Conservation (phyloP, 2,329 filamentous ascomycete genomes). For the Trichoderma sp. region DNA sequence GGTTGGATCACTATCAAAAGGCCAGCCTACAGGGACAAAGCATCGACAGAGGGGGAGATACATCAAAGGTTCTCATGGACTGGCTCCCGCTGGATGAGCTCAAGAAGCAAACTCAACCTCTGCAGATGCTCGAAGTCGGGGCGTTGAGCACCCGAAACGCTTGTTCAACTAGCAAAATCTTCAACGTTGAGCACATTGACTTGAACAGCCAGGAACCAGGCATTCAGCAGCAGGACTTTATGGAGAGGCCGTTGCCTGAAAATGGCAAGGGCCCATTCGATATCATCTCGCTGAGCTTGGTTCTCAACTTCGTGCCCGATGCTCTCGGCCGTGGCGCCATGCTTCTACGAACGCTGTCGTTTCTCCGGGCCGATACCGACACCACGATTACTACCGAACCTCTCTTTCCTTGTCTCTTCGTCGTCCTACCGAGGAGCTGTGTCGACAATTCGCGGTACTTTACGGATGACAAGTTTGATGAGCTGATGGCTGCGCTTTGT, state of each 20-base stretch:
- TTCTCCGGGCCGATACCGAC: conserved; percentile 50
- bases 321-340: conserved; percentile 75
- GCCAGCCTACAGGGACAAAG: conserved; percentile 69
- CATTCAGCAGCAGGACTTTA: conserved; percentile 90
- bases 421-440: conserved; percentile 87
- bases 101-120: conserved; percentile 27
- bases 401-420: conserved; percentile 70
- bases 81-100: conserved; percentile 50
- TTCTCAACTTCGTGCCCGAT: conserved; percentile 91
- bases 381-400: conserved; percentile 25
- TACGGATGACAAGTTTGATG: conserved; percentile 63
- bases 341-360: conserved; percentile 72
- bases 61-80: conserved; percentile 61
- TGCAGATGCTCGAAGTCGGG: conserved; percentile 83
- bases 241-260: conserved; percentile 74
- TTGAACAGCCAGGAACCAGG: conserved; percentile 79
- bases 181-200: conserved; percentile 82
- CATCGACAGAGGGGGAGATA: conserved; percentile 65
- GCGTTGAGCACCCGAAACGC: conserved; percentile 81
- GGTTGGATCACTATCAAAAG: conserved; percentile 62
- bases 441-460: conserved; percentile 89
- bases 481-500: conserved; percentile 75
- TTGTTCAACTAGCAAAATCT: conserved; percentile 68
- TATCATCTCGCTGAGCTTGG: conserved; percentile 85
- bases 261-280: conserved; percentile 69